Evolutionary conservation across 164 flowering plant species (phyloP), one percentile per base, ranked within the genome.

Genomic region (Dillenia turbinata): DNA sequence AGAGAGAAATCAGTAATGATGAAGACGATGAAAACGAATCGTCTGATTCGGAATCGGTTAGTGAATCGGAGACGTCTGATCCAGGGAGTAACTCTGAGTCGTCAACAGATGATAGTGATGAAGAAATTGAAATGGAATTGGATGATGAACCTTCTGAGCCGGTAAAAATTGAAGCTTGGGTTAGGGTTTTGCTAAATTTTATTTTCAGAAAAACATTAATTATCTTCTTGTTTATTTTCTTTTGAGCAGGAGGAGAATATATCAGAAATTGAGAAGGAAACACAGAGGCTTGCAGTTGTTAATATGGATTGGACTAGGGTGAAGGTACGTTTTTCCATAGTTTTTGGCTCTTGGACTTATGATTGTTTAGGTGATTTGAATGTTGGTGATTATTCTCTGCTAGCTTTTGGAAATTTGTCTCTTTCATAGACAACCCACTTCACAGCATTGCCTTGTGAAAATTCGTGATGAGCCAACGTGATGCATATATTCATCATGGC

Each of bases 241-340:
- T 45, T 54, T 46, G 24, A 44, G 47, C 80, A 85, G 91, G 87
- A 68, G 65, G 91, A 93, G 65, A 65, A 69, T 47, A 65, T 94
- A 49, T 84, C 92, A 0, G 74, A 60, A 40, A 84, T 85, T 61
- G 96, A 91, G 12, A 70, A 83, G 33, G 91, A 82, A 74, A 91
- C 96, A 8, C 77, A 63, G 49, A 83, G 96, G 68, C 75, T 94
- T 56, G 96, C 97, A 9, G 75, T 89, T 67, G 91, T 94, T 61
- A 83, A 86, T 68, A 70, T 94, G 93, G 98, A 91, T 63, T 94
- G 97, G 98, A 76, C 73, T 73, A 77, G 88, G 75, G 81, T 91
- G 15, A 79, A 75, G 96, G 97, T 89, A 64, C 12, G 78, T 49
- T 26, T 26, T 26, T 26, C 40, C 40, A 26, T 26, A 26, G 5